Percentiles rank a stretch among this genome's conserved stretches.
Conservation (phyloP, 2,329 filamentous ascomycete species). For the Paecilomyces niveus region DNA sequence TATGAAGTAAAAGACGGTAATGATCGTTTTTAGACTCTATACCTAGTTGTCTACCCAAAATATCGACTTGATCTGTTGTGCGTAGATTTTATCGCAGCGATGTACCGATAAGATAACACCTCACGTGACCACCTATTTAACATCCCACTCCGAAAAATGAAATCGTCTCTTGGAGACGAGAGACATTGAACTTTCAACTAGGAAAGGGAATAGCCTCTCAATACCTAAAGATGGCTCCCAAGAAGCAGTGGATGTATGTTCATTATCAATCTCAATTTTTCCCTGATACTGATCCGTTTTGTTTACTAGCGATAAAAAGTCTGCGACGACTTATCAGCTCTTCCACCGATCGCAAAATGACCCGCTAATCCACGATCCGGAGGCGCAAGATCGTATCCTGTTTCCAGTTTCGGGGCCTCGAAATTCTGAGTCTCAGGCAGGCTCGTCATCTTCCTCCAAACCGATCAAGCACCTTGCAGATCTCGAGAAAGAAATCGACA, state of each 20-base stretch:
- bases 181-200: neutral
- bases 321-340: conserved; percentile 84
- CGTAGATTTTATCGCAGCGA: conserved; percentile 2
- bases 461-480: conserved; percentile 65
- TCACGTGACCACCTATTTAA: conserved; percentile 9
- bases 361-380: conserved; percentile 86
- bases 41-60: neutral
- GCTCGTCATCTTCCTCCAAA: conserved; percentile 28
- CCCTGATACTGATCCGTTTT: neutral
- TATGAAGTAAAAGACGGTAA: neutral
- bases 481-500: conserved; percentile 66
- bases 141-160: conserved; percentile 7
- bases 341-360: conserved; percentile 97
- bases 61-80: neutral
- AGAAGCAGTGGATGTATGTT: conserved; percentile 67
- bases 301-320: conserved; percentile 69
- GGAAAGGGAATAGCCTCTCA: conserved; percentile 4
- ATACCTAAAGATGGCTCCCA: conserved; percentile 58
- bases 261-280: neutral
- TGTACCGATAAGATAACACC: conserved; percentile 10
- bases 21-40: neutral
- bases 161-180: neutral
- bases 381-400: conserved; percentile 84
- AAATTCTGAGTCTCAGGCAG: conserved; percentile 10
- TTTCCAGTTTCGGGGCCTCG: conserved; percentile 52